A percentile compares a stretch with the other conserved stretches of the same genome.
These are phyloP conservation scores for Leccinum sublutescens DNA, from an alignment of 768 basidiomycete species.

Conservation along the genomic window DNA sequence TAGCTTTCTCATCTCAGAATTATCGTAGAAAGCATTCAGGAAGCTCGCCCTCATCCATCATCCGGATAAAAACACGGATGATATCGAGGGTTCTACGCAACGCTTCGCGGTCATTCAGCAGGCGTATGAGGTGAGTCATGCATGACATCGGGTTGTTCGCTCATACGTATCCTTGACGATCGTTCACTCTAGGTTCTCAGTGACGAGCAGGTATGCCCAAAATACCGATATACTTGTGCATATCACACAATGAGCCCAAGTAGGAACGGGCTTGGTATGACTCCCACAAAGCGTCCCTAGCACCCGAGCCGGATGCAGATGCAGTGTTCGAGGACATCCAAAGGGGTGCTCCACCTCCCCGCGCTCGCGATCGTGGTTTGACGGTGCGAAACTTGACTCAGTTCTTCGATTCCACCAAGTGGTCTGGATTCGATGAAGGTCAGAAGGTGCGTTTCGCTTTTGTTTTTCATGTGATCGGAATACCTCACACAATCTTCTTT, in stretches of 20 bases:
- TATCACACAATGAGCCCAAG: slow-evolving; percentile 32
- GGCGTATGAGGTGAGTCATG: slow-evolving; percentile 79
- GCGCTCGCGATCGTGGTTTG: slow-evolving; percentile 66
- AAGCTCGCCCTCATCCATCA: slow-evolving; percentile 82
- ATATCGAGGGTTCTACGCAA: slow-evolving; percentile 82
- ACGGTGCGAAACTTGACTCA: slow-evolving; percentile 76
- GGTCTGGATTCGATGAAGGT: slow-evolving; percentile 62
- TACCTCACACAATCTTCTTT: neutral
- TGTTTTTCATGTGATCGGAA: neutral
- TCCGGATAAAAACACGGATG: slow-evolving; percentile 83
- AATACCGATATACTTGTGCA: slow-evolving; percentile 1
- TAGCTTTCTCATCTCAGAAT: slow-evolving; percentile 3
- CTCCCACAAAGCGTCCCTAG: slow-evolving; percentile 77
- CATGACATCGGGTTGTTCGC: neutral
- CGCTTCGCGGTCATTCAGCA: slow-evolving; percentile 88
- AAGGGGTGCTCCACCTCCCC: slow-evolving; percentile 57
- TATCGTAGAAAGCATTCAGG: slow-evolving; percentile 71
- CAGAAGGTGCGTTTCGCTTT: slow-evolving; percentile 46
- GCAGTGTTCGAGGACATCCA: slow-evolving; percentile 84
- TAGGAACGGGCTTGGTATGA: slow-evolving; percentile 99
- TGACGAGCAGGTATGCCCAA: slow-evolving; percentile 79
- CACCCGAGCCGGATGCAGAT: slow-evolving; percentile 80
- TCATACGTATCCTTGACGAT: neutral
- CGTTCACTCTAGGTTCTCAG: slow-evolving; percentile 80
- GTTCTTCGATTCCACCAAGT: slow-evolving; percentile 77